Conservation (phyloP, 805 yeast species). For the Kockiozyma suomiensis region DNA sequence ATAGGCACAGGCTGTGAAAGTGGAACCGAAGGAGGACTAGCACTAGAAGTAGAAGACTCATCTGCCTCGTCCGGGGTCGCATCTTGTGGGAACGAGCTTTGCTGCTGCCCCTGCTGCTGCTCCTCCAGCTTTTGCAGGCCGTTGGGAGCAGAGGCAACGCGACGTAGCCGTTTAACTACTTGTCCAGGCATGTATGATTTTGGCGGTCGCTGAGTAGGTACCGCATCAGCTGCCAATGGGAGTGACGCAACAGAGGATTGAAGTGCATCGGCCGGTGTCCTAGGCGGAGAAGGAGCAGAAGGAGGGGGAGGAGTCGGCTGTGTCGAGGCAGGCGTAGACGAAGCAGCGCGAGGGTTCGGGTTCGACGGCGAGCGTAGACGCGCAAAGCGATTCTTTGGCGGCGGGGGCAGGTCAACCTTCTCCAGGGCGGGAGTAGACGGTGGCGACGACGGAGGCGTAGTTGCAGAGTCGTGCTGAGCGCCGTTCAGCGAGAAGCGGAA, state of each 20-base stretch:
- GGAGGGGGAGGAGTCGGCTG: not conserved
- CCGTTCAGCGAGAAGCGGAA: conserved; percentile 38
- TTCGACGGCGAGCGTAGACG: conserved; percentile 36
- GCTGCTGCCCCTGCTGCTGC: conserved; percentile 11
- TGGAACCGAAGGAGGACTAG: not conserved
- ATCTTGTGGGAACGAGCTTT: conserved; percentile 1
- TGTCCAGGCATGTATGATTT: conserved; percentile 30
- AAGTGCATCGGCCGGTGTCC: conserved; percentile 8
- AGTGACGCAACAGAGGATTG: not conserved
- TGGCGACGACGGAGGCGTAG: conserved; percentile 14
- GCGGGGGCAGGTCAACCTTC: conserved; percentile 8
- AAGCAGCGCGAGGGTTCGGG: conserved; percentile 24
- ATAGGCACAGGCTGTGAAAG: conserved; percentile 22
- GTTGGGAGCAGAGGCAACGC: conserved; percentile 86
- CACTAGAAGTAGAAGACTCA: not conserved
- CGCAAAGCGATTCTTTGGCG: conserved; percentile 29
- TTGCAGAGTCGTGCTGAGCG: conserved; percentile 4
- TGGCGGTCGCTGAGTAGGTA: conserved; percentile 24
- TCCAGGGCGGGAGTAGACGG: conserved; percentile 2
- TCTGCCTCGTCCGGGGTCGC: conserved; percentile 7
- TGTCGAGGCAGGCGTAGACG: conserved; percentile 1
- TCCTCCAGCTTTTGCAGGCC: conserved; percentile 47
- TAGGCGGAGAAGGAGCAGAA: conserved; percentile 9
- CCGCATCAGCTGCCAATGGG: not conserved
- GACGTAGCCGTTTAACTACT: conserved; percentile 49